Evolutionary conservation across 331 rosid species (phyloP), one percentile per base, ranked within the genome.

Genomic region (Rhamnella rubrinervis): DNA sequence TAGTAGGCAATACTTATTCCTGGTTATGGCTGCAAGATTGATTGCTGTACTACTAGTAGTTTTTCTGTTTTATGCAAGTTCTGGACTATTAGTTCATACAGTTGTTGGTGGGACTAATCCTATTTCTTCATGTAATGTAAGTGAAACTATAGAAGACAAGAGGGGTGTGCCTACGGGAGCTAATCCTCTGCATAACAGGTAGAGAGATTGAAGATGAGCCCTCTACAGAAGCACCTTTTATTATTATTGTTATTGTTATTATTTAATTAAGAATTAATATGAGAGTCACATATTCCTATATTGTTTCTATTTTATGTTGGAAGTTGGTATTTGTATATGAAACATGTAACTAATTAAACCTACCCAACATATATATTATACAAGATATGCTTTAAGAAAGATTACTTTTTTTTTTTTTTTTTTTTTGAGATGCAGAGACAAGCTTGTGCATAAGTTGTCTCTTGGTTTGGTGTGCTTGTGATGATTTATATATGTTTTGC

Each of bases 131-230:
- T 21, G 70, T n/a, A 65, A 75, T 47, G 51, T 64, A 40, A 40
- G 9, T 41, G 41, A 21, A n/a, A 75, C 66, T 63, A 35, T 68
- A 23, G 89, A 87, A 73, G 83, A 80, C 51, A 82, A 87, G 78
- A 77, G 89, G 65, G 81, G 89, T 1, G 77, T 84, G 66, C 92
- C 92, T 25, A 59, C 87, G 0, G 89, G 89, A 69, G 81, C 87
- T 47, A 87, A 84, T 84, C 92, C 92, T 67, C 83, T 82, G 71
- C 92, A 84, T 66, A 84, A 84, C 78, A 71, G 89, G 67, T 86
- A 83, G 85, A 20, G 16, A 50, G 58, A 28, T 23, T 3, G 46
- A 58, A 31, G 17, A 15, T 26, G 13, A 31, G 46, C 16, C 8
- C 3, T 10, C n/a, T 11, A 14, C 5, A 23, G 23, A 23, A 23